These are phyloP conservation scores for Cotoneaster glaucophyllus DNA, from an alignment of 306 rosid genomes.

Conservation along the genomic window DNA sequence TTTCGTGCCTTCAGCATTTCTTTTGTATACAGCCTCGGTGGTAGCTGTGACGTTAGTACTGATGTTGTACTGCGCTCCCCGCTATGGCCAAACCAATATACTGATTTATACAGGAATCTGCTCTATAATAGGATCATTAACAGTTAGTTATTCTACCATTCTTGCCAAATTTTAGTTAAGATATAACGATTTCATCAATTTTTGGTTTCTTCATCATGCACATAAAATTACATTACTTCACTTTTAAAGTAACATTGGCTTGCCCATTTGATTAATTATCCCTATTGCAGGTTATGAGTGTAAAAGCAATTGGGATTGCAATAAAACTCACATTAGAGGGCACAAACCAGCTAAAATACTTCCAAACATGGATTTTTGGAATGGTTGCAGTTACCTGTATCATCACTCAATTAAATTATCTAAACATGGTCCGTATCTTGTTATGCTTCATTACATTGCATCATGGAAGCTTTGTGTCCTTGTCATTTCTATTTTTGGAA, in stretches of 20 bases:
- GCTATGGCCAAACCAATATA: constrained; percentile 74
- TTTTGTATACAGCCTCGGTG: constrained; percentile 63
- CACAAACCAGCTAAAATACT: constrained; percentile 52
- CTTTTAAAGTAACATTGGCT: background rate
- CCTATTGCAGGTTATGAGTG: constrained; percentile 71
- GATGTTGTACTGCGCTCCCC: constrained; percentile 63
- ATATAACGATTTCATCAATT: background rate
- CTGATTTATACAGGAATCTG: constrained; percentile 68
- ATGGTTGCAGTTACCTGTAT: constrained; percentile 70
- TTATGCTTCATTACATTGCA: background rate
- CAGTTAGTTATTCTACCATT: constrained; percentile 36
- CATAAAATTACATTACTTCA: background rate
- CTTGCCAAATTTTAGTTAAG: background rate
- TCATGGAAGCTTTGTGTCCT: background rate
- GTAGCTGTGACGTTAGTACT: constrained; percentile 54
- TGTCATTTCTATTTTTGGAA: background rate
- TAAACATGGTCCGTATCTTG: constrained; percentile 61
- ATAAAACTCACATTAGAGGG: constrained; percentile 84
- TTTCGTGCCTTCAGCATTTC: constrained; percentile 54
- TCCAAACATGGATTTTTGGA: constrained; percentile 78
- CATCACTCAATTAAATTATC: constrained; percentile 66
- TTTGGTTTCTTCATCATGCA: background rate
- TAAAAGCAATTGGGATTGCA: constrained; percentile 84
- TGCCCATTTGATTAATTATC: constrained; percentile 2
- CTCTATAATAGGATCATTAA: constrained; percentile 76